These are phyloP conservation scores for Tuber magnatum DNA, from an alignment of 495 filamentous ascomycete genomes.

Conservation along the genomic window DNA sequence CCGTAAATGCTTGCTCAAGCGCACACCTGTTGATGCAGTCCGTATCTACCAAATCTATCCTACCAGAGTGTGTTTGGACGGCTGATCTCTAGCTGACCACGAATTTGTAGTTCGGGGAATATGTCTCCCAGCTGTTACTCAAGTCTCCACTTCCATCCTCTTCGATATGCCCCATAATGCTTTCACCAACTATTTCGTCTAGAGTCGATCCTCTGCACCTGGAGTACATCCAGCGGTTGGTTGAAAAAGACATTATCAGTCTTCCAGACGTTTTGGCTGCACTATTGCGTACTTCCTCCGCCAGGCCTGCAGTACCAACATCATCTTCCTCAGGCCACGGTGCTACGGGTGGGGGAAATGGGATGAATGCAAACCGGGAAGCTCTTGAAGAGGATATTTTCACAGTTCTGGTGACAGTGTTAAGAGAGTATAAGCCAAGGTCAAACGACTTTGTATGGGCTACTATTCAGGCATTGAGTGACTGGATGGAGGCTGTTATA, in stretches of 20 bases:
- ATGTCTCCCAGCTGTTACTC: constrained; percentile 31
- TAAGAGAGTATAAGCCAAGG: constrained; percentile 32
- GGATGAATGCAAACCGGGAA: constrained; percentile 20
- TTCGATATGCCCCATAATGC: constrained; percentile 30
- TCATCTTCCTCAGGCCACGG: constrained; percentile 9
- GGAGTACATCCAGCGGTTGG: constrained; percentile 33
- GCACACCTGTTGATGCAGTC: constrained; percentile 30
- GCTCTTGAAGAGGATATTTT: constrained; percentile 35
- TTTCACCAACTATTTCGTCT: constrained; percentile 27
- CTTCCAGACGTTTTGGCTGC: constrained; percentile 32
- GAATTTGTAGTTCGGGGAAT: constrained; percentile 33
- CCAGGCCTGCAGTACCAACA: constrained; percentile 10
- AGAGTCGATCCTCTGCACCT: constrained; percentile 38
- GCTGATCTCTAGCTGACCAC: constrained; percentile 11
- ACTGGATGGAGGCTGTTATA: constrained; percentile 46
- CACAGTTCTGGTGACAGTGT: constrained; percentile 26
- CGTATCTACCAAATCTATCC: constrained; percentile 3
- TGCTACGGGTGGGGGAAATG: constrained; percentile 8
- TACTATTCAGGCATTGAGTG: constrained; percentile 30
- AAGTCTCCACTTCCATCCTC: constrained; percentile 30
- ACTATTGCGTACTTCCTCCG: constrained; percentile 30
- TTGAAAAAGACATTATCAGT: constrained; percentile 36
- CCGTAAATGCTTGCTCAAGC: constrained; percentile 28
- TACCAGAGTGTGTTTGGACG: not conserved
- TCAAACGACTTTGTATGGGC: constrained; percentile 36